Conservation (phyloP, 2,329 filamentous ascomycete genomes). For the Aspergillus transmontanensis region DNA sequence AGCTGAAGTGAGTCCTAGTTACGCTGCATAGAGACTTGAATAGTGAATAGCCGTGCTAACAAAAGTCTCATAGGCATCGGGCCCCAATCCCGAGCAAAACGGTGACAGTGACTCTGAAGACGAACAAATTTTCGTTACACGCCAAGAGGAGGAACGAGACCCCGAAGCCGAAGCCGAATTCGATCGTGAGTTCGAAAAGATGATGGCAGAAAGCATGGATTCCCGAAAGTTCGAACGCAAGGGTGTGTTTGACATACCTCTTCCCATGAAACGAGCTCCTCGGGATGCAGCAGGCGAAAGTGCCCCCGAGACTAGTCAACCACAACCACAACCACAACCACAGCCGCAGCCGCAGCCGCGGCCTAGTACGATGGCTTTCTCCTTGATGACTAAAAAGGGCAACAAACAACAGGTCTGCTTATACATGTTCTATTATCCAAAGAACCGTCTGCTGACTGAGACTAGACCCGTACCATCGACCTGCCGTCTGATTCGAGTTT, state of each 20-base stretch:
- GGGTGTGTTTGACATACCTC: constrained; percentile 89
- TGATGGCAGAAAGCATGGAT: constrained; percentile 97
- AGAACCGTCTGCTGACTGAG: constrained; percentile 19
- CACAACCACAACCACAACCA: constrained; percentile 32
- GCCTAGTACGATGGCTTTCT: constrained; percentile 86
- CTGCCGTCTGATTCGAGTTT: constrained; percentile 86
- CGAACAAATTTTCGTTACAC: constrained; percentile 87
- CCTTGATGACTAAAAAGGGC: constrained; percentile 90
- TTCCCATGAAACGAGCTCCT: constrained; percentile 77
- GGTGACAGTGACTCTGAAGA: constrained; percentile 66
- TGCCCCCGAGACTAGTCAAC: constrained; percentile 37
- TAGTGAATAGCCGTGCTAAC: neutral
- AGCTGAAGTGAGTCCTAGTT: constrained; percentile 45
- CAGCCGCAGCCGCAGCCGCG: constrained; percentile 35
- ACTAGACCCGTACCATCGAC: constrained; percentile 84
- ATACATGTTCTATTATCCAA: neutral
- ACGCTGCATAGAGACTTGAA: neutral
- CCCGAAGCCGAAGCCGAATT: constrained; percentile 96
- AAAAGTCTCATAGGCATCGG: constrained; percentile 38
- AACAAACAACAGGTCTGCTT: constrained; percentile 82
- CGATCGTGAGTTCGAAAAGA: constrained; percentile 94
- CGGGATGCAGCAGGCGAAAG: constrained; percentile 59
- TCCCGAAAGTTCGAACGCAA: constrained; percentile 96
- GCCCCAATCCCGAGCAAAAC: constrained; percentile 50
- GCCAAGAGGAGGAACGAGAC: constrained; percentile 85